Conservation (phyloP, 768 basidiomycete species). For the Podaxis carcinomalis region DNA sequence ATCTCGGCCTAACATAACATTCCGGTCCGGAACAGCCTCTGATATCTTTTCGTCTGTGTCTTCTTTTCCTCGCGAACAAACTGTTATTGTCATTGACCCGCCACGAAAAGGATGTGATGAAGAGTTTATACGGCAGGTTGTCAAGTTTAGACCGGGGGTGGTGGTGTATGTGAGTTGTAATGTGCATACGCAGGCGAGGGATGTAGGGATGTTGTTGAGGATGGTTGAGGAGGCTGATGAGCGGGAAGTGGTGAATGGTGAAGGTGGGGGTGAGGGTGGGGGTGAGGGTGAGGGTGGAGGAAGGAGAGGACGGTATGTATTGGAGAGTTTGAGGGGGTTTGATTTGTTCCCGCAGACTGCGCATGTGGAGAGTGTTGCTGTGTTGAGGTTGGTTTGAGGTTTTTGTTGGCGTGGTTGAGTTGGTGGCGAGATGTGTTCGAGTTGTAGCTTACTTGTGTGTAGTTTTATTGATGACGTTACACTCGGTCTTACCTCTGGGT, state of each 20-base stretch:
- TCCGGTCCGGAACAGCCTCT: constrained; percentile 80
- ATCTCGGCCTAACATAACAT: constrained; percentile 56
- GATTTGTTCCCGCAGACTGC: constrained; percentile 97
- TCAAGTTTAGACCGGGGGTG: constrained; percentile 59
- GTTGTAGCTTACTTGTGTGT: background rate
- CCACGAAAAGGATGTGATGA: constrained; percentile 94
- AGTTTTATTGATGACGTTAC: too few species aligned
- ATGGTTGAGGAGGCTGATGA: constrained; percentile 62
- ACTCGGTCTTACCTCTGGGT: too few species aligned
- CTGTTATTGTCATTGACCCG: constrained; percentile 82
- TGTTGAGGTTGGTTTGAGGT: constrained; percentile 45
- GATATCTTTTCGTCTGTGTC: constrained; percentile 72
- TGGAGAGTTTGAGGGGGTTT: constrained; percentile 85
- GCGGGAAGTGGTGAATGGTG: too few species aligned
- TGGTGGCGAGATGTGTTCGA: background rate
- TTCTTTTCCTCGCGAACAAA: constrained; percentile 56
- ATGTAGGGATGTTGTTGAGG: constrained; percentile 48
- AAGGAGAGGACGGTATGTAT: constrained; percentile 49
- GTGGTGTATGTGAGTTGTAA: constrained; percentile 95
- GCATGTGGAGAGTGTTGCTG: constrained; percentile 83
- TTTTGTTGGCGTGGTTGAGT: background rate
- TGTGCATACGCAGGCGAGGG: constrained; percentile 89
- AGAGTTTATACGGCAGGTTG: constrained; percentile 69
- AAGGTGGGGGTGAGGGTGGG: constrained; percentile 22
- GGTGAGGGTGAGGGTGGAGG: constrained; percentile 31